Conservation (phyloP, 1,284 basidiomycete genomes). For the Serendipita sp. region DNA sequence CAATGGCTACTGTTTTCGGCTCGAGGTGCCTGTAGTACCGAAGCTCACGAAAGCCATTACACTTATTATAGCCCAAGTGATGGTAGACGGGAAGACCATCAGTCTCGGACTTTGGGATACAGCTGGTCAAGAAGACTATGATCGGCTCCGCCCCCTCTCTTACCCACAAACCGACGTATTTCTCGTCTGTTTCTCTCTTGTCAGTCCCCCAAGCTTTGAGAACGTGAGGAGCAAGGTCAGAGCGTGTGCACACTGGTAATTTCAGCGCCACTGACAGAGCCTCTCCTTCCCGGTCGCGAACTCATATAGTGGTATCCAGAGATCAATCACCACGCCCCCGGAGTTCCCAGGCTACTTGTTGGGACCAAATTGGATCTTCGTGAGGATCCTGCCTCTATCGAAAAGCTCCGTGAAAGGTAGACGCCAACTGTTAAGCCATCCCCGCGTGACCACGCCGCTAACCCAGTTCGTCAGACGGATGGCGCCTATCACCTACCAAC, state of each 20-base stretch:
- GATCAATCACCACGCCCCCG: conserved; percentile 92
- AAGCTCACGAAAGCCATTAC: not conserved
- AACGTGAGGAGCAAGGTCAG: conserved; percentile 93
- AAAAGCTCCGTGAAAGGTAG: conserved; percentile 82
- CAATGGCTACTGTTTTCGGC: not conserved
- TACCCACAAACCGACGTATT: conserved; percentile 99
- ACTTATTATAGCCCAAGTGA: conserved; percentile 59
- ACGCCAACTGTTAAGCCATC: not conserved
- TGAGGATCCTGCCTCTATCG: conserved; percentile 82
- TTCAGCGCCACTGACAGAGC: not conserved
- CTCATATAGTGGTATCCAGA: conserved; percentile 79
- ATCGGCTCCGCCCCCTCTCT: conserved; percentile 91
- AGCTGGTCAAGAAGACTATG: conserved; percentile 98
- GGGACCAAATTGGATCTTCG: conserved; percentile 97
- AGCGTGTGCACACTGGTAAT: conserved; percentile 6
- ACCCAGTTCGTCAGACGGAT: conserved; percentile 51
- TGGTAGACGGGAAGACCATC: conserved; percentile 98
- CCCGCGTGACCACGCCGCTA: not conserved
- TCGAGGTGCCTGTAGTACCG: not conserved
- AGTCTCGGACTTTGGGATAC: conserved; percentile 97
- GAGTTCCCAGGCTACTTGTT: conserved; percentile 86
- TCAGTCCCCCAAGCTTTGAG: conserved; percentile 94
- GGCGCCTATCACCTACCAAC: conserved; percentile 82
- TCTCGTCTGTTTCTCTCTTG: conserved; percentile 96
- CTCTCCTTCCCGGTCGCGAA: not conserved